phyloP scores from a whole-genome alignment of 2,329 filamentous ascomycete species.

The Colletotrichum euphorbiae region DNA sequence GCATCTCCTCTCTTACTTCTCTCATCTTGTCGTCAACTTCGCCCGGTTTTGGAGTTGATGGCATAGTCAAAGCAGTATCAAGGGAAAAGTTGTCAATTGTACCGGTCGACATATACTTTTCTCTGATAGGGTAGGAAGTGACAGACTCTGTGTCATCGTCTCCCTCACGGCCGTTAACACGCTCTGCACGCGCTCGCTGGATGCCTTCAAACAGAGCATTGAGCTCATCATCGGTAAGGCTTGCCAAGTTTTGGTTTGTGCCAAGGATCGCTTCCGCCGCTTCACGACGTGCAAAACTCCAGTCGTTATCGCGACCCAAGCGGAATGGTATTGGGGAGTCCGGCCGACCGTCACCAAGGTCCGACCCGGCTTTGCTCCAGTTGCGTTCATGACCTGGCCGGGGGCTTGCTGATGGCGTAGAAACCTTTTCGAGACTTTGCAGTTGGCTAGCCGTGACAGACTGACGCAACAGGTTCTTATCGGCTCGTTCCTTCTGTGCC shows the following conservation, averaged over 20 bases:
- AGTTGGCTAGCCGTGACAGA: conserved; percentile 75
- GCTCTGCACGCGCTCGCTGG: conserved; percentile 83
- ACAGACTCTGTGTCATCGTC: conserved; percentile 92
- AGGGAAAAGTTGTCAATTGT: conserved; percentile 96
- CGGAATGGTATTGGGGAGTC: conserved; percentile 81
- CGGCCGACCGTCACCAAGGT: conserved; percentile 81
- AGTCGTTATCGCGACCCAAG: conserved; percentile 85
- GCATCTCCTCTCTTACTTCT: conserved; percentile 84
- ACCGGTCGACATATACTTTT: conserved; percentile 95
- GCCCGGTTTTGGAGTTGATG: conserved; percentile 85
- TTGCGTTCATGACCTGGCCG: conserved; percentile 80
- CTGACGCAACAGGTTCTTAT: conserved; percentile 88
- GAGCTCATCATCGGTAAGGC: conserved; percentile 91
- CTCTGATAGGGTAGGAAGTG: conserved; percentile 86
- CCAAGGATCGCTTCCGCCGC: conserved; percentile 92
- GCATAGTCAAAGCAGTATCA: conserved; percentile 93
- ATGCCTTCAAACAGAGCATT: conserved; percentile 95
- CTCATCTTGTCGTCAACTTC: conserved; percentile 82
- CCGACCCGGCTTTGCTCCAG: conserved; percentile 82
- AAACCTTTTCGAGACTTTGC: conserved; percentile 66
- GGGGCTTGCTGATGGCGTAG: conserved; percentile 72
- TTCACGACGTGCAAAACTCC: conserved; percentile 92
- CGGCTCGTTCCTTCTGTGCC: conserved; percentile 89
- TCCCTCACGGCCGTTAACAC: conserved; percentile 78
- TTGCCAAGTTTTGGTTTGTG: conserved; percentile 89